These are phyloP conservation scores for Hyphopichia pseudoburtonii DNA, from an alignment of 1,139 yeast species.

Conservation along the genomic window DNA sequence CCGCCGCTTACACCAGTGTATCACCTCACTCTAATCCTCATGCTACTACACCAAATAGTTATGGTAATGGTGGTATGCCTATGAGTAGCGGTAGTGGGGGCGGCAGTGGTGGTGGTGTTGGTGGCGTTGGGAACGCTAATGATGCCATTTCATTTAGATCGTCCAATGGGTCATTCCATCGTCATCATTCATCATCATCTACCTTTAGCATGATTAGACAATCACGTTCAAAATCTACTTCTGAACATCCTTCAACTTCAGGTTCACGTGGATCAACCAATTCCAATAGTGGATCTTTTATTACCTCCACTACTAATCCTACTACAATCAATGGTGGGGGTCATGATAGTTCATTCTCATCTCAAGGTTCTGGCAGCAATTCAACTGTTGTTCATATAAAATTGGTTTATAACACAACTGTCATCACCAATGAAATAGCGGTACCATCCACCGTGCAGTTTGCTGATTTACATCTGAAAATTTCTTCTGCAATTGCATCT, in stretches of 20 bases:
- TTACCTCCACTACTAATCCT: conserved; percentile 9
- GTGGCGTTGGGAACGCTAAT: conserved; percentile 1
- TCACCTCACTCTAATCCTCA: conserved; percentile 11
- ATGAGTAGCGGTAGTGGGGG: background rate
- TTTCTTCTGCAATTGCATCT: conserved; percentile 35
- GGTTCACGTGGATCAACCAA: conserved; percentile 7
- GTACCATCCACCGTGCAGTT: conserved; percentile 50
- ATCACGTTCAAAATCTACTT: conserved; percentile 25
- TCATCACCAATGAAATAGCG: conserved; percentile 27
- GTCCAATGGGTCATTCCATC: conserved; percentile 32
- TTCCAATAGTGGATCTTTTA: conserved; percentile 13
- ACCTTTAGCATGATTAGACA: conserved; percentile 49
- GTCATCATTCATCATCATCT: conserved; percentile 47
- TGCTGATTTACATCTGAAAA: conserved; percentile 44
- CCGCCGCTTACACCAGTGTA: conserved; percentile 14
- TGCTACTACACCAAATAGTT: conserved; percentile 4
- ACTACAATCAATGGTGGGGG: conserved; percentile 8
- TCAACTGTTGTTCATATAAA: conserved; percentile 37
- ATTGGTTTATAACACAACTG: conserved; percentile 50
- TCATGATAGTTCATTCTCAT: conserved; percentile 20
- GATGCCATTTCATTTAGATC: conserved; percentile 25
- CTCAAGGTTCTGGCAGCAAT: conserved; percentile 12
- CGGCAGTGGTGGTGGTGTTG: background rate
- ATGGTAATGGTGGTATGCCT: conserved; percentile 3
- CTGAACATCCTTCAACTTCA: conserved; percentile 12